Evolutionary conservation across 2,329 filamentous ascomycete species (phyloP), one percentile per base, ranked within the genome.

Genomic region (Phaeosphaeriaceae sp.): DNA sequence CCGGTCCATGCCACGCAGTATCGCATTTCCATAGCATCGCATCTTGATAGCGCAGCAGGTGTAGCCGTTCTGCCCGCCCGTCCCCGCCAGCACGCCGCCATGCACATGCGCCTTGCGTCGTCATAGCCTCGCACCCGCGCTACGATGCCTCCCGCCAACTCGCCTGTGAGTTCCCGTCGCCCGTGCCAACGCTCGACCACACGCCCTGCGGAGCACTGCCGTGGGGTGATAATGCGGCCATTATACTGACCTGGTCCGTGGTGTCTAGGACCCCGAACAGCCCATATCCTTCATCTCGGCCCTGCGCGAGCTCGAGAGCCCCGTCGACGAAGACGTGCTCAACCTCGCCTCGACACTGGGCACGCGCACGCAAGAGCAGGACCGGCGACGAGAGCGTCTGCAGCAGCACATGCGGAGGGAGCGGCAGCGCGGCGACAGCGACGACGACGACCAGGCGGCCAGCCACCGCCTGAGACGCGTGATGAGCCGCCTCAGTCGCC

Each of bases 341-440:
- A 81, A 84, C 65, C 78, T 85, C 57, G 81, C 84, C 51, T 74
- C 81, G 41, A 84, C 83, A 42, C 76, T 84, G 45, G 80, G 79
- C 60, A 81, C 78, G 20, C 75, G 56, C 33, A 48, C 50, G 31
- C 20, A 20, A 1, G 53, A 13, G 25, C 42, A 49, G n/a, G 13
- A 54, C 33, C 48, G 57, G 46, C 53, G 53, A 48, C 57, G 52
- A 2, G 58, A 57, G 41, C 53, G 49, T 19, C 65, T 57, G 2
- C 63, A 42, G 62, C 63, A 47, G 62, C 59, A 63, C 36, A 60
- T 76, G 67, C 74, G 71, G 66, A 67, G 71, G 45, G 68, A 72
- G 58, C 56, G 69, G 51, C 65, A 65, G 69, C 73, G 62, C 48
- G 77, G 79, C 25, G 25, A 9, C 25, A 27, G 25, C 25, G 25